These are phyloP conservation scores for Prunus persica DNA, from an alignment of 306 rosid genomes.

Conservation along the genomic window DNA sequence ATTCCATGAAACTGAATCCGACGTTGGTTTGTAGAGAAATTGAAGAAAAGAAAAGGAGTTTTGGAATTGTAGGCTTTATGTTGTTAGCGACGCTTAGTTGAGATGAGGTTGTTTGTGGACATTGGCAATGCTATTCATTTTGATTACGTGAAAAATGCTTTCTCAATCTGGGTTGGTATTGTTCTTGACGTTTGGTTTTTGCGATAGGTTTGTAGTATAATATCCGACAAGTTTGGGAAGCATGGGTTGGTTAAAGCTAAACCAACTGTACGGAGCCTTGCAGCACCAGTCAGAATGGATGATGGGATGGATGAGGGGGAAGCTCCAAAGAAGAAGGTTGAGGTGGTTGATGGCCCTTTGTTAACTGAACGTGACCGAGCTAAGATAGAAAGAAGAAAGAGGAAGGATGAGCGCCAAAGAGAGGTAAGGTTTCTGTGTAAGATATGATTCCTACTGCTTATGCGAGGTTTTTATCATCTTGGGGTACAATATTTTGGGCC, in stretches of 20 bases:
- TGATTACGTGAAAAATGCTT: background rate
- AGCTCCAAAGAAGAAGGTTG: conserved; percentile 79
- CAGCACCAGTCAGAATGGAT: conserved; percentile 82
- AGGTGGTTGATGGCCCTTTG: conserved; percentile 77
- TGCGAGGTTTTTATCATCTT: background rate
- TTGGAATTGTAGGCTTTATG: background rate
- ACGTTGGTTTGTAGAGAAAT: background rate
- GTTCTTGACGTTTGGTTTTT: conserved; percentile 7
- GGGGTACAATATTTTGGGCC: background rate
- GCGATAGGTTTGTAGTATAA: conserved; percentile 67
- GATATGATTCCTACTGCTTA: background rate
- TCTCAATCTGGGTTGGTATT: background rate
- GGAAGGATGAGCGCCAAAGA: conserved; percentile 95
- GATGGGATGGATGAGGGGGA: conserved; percentile 82
- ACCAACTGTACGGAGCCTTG: conserved; percentile 84
- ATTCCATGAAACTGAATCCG: background rate
- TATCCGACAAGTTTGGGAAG: conserved; percentile 83
- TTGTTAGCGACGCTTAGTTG: background rate
- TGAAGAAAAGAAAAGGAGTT: background rate
- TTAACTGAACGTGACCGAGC: conserved; percentile 78
- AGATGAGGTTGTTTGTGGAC: background rate
- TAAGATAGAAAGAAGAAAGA: conserved; percentile 75
- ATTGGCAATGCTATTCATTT: background rate
- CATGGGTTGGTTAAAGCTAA: conserved; percentile 80
- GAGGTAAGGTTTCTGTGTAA: conserved; percentile 49